Conservation (phyloP, 169 alveolate species). For the Eimeria praecox region DNA sequence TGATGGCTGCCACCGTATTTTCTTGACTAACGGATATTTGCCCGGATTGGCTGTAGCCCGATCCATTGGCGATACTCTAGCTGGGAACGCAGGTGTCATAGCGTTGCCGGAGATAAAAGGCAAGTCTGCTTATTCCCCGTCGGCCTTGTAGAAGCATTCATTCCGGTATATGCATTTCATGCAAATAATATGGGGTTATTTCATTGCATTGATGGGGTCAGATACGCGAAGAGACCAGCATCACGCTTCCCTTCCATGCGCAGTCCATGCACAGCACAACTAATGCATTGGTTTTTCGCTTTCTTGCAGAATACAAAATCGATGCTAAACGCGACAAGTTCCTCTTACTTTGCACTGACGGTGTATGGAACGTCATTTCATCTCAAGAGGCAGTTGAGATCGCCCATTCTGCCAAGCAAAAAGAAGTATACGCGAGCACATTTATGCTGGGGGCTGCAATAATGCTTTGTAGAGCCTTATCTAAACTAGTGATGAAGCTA, state of each 20-base stretch:
- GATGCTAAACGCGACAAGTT: slow-evolving; percentile 67
- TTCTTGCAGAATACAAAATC: slow-evolving; percentile 44
- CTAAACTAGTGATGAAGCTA: not conserved
- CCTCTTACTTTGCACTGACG: slow-evolving; percentile 88
- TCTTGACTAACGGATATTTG: slow-evolving; percentile 87
- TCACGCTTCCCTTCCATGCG: not conserved
- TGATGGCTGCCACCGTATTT: slow-evolving; percentile 91
- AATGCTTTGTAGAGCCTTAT: not conserved
- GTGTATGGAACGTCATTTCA: slow-evolving; percentile 89
- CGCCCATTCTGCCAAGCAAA: slow-evolving; percentile 65
- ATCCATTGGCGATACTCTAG: slow-evolving; percentile 95
- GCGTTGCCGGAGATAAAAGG: slow-evolving; percentile 91
- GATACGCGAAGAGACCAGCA: not conserved
- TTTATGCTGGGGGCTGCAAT: not conserved
- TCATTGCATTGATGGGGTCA: not conserved
- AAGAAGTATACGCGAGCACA: slow-evolving; percentile 53
- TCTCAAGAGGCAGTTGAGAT: slow-evolving; percentile 88
- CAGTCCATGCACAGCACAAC: not conserved
- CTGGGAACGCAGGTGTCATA: slow-evolving; percentile 92
- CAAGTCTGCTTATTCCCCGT: not conserved
- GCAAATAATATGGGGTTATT: not conserved
- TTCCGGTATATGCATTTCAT: not conserved
- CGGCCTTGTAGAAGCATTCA: not conserved
- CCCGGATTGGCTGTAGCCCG: slow-evolving; percentile 96
- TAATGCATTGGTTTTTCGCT: not conserved